A percentile compares a stretch with the other conserved stretches of the same genome.
These are phyloP conservation scores for Naganishia vishniacii DNA, from an alignment of 768 basidiomycete species.

Conservation along the genomic window DNA sequence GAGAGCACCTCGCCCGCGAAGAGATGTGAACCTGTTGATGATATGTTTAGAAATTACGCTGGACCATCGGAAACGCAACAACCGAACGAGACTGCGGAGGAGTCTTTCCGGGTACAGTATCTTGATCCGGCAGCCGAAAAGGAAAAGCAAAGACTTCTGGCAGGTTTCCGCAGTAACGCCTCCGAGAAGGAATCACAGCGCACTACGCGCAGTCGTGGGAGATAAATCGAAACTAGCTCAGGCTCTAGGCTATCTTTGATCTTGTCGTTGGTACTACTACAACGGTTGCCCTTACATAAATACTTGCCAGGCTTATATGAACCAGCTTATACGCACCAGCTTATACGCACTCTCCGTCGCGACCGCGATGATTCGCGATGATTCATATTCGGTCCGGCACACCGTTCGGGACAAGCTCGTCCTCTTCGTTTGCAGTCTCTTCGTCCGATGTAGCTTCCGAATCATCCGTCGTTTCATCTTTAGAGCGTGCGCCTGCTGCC, in stretches of 20 bases:
- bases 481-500: background rate
- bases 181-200: constrained; percentile 1
- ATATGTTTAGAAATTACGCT: constrained; percentile 9
- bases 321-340: no score
- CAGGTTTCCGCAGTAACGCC: constrained; percentile 28
- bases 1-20: background rate
- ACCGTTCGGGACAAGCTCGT: background rate
- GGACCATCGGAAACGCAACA: constrained; percentile 5
- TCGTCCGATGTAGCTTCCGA: constrained; percentile 8
- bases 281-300: background rate
- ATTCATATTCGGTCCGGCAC: background rate
- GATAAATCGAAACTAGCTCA: constrained; percentile 1
- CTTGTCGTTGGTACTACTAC: no score
- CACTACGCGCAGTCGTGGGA: background rate
- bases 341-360: no score
- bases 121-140: constrained; percentile 39
- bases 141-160: constrained; percentile 39
- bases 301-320: no score
- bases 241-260: background rate
- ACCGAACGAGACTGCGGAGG: constrained; percentile 29
- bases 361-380: no score
- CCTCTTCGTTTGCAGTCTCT: constrained; percentile 1
- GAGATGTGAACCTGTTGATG: background rate
- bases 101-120: constrained; percentile 39
- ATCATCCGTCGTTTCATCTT: background rate